Evolutionary conservation across 805 yeast genomes (phyloP).

Genomic region (Candida pseudoglaebosa): DNA sequence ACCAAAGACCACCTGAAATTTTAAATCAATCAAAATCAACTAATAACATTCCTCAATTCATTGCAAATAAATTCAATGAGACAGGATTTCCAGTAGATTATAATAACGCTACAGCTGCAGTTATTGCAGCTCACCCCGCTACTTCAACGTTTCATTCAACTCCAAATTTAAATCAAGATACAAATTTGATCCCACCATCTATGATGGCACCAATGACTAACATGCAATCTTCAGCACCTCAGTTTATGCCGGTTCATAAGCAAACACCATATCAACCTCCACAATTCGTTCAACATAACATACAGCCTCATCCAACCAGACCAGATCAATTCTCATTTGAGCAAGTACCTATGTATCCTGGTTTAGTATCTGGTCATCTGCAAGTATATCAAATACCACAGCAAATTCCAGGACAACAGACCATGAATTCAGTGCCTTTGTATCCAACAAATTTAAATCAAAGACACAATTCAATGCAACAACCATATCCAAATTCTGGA

Average conservation of each 20-base stretch:
- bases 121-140: background rate
- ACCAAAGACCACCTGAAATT: background rate
- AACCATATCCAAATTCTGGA: background rate
- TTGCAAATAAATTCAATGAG: background rate
- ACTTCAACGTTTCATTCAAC: constrained; percentile 3
- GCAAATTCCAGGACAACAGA: constrained; percentile 9
- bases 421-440: background rate
- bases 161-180: background rate
- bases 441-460: constrained; percentile 5
- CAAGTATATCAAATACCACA: constrained; percentile 15
- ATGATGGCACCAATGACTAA: constrained; percentile 1
- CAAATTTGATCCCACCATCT: background rate
- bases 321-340: constrained; percentile 1
- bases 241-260: constrained; percentile 5
- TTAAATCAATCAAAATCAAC: constrained; percentile 14
- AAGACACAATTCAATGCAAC: constrained; percentile 4
- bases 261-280: background rate
- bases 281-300: background rate
- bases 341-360: constrained; percentile 1
- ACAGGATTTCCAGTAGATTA: background rate
- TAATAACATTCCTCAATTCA: constrained; percentile 12
- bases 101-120: constrained; percentile 3
- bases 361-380: constrained; percentile 12
- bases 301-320: background rate
- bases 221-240: constrained; percentile 1